Evolutionary conservation across 441 rosid species (phyloP).

Genomic region (Arabidopsis lyrata): DNA sequence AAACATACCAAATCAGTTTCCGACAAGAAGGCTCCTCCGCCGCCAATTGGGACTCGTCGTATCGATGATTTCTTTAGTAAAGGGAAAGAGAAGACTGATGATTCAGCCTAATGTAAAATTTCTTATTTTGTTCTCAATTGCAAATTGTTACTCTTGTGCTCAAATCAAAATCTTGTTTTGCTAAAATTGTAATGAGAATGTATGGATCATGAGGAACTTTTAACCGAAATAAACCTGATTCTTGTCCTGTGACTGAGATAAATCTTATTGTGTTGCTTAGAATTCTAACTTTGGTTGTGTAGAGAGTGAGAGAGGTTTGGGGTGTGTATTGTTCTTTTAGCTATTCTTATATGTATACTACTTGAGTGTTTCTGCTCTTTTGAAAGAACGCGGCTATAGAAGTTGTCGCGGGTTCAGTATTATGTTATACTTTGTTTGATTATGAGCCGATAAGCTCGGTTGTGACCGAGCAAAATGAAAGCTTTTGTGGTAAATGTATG

Average conservation of each 20-base stretch:
- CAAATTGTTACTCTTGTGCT: conserved; percentile 10
- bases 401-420: too few species aligned
- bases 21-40: conserved; percentile 37
- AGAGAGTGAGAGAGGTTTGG: neutral
- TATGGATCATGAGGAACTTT: too few species aligned
- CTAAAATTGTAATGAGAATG: neutral
- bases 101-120: conserved; percentile 34
- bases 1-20: conserved; percentile 27
- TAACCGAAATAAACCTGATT: neutral
- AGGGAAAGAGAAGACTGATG: conserved; percentile 56
- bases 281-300: neutral
- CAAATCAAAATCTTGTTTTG: conserved; percentile 1
- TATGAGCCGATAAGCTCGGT: too few species aligned
- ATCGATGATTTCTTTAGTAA: conserved; percentile 65
- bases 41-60: conserved; percentile 65
- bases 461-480: too few species aligned
- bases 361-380: neutral
- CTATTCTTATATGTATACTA: neutral
- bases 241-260: neutral
- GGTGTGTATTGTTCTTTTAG: neutral
- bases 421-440: too few species aligned
- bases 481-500: neutral
- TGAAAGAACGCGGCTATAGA: neutral
- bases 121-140: neutral
- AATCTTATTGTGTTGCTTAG: too few species aligned